These are phyloP conservation scores for Cucumis sativus DNA, from an alignment of 306 rosid species.

Conservation along the genomic window DNA sequence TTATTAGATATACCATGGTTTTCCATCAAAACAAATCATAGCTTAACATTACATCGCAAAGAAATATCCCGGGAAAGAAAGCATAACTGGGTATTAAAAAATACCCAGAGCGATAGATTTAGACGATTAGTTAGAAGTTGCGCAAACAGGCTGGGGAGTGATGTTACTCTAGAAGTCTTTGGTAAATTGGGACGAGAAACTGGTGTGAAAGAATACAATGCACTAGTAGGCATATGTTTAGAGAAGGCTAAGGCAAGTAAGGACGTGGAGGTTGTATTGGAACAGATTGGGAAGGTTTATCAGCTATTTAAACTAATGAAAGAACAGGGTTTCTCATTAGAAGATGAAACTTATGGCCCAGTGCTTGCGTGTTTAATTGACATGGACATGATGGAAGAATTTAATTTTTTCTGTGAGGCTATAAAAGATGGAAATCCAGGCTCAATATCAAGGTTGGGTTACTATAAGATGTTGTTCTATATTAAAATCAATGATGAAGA, in stretches of 20 bases:
- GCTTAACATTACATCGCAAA: conserved; percentile 20
- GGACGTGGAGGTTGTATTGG: conserved; percentile 32
- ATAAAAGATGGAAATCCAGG: conserved; percentile 42
- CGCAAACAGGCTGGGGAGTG: conserved; percentile 42
- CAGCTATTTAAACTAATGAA: conserved; percentile 42
- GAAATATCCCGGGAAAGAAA: conserved; percentile 43
- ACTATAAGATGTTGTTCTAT: conserved; percentile 77
- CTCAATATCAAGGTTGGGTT: conserved; percentile 42
- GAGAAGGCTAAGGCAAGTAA: conserved; percentile 37
- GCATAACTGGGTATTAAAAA: conserved; percentile 27
- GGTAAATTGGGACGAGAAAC: conserved; percentile 46
- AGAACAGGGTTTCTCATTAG: conserved; percentile 48
- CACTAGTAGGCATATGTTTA: conserved; percentile 40
- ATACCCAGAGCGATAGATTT: conserved; percentile 30
- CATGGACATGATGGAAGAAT: conserved; percentile 59
- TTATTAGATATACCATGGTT: conserved; percentile 29
- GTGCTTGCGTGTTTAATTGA: conserved; percentile 50
- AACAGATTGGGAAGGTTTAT: conserved; percentile 43
- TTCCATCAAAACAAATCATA: conserved; percentile 11
- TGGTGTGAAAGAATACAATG: conserved; percentile 39
- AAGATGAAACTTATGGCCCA: conserved; percentile 53
- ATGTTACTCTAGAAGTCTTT: conserved; percentile 29
- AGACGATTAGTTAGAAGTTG: conserved; percentile 21
- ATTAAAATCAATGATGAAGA: conserved; percentile 42
- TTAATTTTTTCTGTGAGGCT: conserved; percentile 34